Percentiles rank a stretch among this genome's conserved stretches.
Evolutionary conservation across 129 eudicot genomes (phyloP).

Genomic region (Artemisia annua): DNA sequence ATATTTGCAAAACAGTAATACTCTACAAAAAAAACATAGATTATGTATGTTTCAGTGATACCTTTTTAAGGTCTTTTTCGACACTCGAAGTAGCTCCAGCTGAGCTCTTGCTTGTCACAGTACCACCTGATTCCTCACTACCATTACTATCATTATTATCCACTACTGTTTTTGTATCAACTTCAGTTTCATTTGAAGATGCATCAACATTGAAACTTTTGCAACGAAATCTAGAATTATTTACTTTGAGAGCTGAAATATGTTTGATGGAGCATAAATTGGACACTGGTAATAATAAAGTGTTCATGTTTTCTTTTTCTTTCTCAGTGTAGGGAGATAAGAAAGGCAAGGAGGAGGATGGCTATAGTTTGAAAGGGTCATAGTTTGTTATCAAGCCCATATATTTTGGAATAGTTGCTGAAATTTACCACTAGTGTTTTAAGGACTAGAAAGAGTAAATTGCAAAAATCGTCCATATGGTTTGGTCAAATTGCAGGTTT

Average conservation of each 20-base stretch:
- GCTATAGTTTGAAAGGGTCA: neutral
- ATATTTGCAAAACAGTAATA: no score
- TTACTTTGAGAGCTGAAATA: constrained; percentile 18
- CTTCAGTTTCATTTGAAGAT: constrained; percentile 46
- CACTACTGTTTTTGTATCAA: constrained; percentile 36
- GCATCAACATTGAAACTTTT: constrained; percentile 25
- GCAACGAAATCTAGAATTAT: neutral
- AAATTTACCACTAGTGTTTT: no score
- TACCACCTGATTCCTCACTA: constrained; percentile 21
- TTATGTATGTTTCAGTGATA: neutral
- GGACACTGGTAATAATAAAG: constrained; percentile 44
- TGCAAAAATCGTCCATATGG: no score
- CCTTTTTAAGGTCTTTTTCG: constrained; percentile 85
- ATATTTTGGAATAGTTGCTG: constrained; percentile 11
- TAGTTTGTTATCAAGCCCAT: neutral
- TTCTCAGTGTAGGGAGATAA: constrained; percentile 14
- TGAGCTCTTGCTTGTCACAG: constrained; percentile 24
- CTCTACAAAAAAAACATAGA: no score
- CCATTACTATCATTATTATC: constrained; percentile 31
- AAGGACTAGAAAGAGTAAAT: no score
- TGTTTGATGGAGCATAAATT: constrained; percentile 24
- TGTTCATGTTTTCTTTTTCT: constrained; percentile 51
- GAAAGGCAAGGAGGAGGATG: constrained; percentile 23
- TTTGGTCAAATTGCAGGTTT: no score
- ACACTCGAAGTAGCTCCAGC: constrained; percentile 29